These are phyloP conservation scores for Verticillium nonalfalfae DNA, from an alignment of 2,329 filamentous ascomycete genomes.

Conservation along the genomic window DNA sequence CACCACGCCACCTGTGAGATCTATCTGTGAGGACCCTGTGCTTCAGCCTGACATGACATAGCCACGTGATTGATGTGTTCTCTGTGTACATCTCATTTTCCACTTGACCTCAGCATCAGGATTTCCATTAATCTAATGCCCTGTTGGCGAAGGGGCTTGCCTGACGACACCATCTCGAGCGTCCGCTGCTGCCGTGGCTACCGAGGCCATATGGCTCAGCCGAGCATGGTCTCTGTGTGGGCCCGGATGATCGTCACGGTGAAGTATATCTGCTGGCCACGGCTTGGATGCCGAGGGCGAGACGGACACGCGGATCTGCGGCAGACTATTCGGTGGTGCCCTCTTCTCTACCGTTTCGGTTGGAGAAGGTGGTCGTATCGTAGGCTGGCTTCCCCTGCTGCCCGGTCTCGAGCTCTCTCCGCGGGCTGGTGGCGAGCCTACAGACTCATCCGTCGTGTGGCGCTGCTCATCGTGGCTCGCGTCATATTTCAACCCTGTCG, in stretches of 20 bases:
- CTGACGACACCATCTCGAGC: constrained; percentile 6
- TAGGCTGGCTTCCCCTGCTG: constrained; percentile 2
- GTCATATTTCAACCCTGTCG: constrained; percentile 12
- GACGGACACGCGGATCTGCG: constrained; percentile 6
- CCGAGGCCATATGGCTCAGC: constrained; percentile 27
- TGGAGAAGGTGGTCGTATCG: not conserved
- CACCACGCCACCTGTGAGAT: no score
- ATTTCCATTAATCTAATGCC: constrained; percentile 1
- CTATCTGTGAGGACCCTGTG: no score
- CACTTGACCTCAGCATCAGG: not conserved
- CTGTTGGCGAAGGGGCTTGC: constrained; percentile 3
- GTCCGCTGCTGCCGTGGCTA: constrained; percentile 16
- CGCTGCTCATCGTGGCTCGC: constrained; percentile 6
- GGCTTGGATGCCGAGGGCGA: constrained; percentile 3
- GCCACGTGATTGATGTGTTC: no score
- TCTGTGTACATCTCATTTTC: no score
- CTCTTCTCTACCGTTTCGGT: not conserved
- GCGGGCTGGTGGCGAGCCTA: not conserved
- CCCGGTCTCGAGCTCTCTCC: constrained; percentile 7
- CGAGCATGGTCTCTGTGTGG: constrained; percentile 16
- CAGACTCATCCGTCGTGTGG: not conserved
- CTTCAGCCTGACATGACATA: no score
- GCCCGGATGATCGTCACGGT: constrained; percentile 6
- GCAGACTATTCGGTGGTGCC: not conserved
- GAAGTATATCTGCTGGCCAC: constrained; percentile 7